Evolutionary conservation across 306 rosid genomes (phyloP).

Genomic region (Cicer chorassanicum): DNA sequence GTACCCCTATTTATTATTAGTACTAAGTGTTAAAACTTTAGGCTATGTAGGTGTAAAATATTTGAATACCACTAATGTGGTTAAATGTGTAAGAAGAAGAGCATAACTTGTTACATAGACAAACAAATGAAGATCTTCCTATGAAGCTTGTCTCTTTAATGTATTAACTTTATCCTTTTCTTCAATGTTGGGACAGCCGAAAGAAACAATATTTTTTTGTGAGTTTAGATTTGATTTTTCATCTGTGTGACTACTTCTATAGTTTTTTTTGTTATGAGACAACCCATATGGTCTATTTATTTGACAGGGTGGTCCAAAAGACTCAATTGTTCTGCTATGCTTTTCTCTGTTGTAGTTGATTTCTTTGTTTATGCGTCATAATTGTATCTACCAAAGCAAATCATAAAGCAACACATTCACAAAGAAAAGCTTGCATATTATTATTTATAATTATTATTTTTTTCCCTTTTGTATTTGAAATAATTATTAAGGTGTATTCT

Average conservation of each 20-base stretch:
- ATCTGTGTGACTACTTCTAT: slow-evolving; percentile 39
- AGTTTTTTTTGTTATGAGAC: slow-evolving; percentile 41
- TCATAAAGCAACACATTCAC: slow-evolving; percentile 50
- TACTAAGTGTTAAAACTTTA: slow-evolving; percentile 38
- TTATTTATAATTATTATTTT: not conserved
- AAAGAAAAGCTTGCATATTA: slow-evolving; percentile 42
- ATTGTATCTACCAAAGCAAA: slow-evolving; percentile 52
- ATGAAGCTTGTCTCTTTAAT: slow-evolving; percentile 52
- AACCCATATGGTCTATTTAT: slow-evolving; percentile 61
- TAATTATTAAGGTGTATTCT: slow-evolving; percentile 37
- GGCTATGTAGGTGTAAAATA: slow-evolving; percentile 35
- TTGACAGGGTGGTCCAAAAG: slow-evolving; percentile 62
- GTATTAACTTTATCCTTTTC: slow-evolving; percentile 73
- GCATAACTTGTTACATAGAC: slow-evolving; percentile 37
- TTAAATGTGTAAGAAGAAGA: slow-evolving; percentile 43
- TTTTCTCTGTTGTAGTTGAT: slow-evolving; percentile 55
- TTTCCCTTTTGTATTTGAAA: slow-evolving; percentile 38
- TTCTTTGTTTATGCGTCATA: slow-evolving; percentile 47
- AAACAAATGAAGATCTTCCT: slow-evolving; percentile 34
- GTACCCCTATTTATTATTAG: slow-evolving; percentile 1
- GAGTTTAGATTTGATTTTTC: slow-evolving; percentile 57
- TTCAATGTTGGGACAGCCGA: slow-evolving; percentile 73
- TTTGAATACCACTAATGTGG: slow-evolving; percentile 21
- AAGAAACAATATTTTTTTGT: slow-evolving; percentile 60
- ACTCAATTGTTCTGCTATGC: slow-evolving; percentile 44